Conservation (phyloP, 495 filamentous ascomycete genomes). For the Aspergillus avenaceus region DNA sequence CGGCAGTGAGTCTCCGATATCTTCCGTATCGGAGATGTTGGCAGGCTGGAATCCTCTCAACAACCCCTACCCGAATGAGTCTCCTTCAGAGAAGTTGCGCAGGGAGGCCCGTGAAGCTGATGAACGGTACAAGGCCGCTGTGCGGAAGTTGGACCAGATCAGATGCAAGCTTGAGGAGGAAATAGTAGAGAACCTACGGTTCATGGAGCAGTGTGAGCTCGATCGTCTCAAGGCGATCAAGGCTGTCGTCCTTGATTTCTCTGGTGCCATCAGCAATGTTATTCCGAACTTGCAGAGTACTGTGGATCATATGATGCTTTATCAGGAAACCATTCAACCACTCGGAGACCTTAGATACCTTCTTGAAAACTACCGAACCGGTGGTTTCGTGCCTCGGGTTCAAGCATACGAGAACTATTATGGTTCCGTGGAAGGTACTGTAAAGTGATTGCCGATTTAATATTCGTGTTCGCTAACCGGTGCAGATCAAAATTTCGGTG, state of each 20-base stretch:
- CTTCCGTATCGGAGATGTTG: slow-evolving; percentile 81
- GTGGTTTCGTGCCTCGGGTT: slow-evolving; percentile 86
- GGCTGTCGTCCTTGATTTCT: slow-evolving; percentile 95
- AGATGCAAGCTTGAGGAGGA: slow-evolving; percentile 92
- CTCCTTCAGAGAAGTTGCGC: slow-evolving; percentile 77
- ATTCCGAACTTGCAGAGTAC: slow-evolving; percentile 93
- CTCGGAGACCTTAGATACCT: slow-evolving; percentile 88
- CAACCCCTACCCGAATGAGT: slow-evolving; percentile 87
- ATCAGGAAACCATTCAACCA: slow-evolving; percentile 96
- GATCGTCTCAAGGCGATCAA: slow-evolving; percentile 97
- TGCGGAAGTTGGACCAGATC: slow-evolving; percentile 81
- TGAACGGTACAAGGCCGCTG: slow-evolving; percentile 82
- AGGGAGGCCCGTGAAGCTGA: slow-evolving; percentile 89
- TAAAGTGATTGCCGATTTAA: neutral
- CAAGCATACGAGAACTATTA: slow-evolving; percentile 98
- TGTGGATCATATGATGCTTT: slow-evolving; percentile 97
- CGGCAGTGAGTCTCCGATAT: slow-evolving; percentile 66
- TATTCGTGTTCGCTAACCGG: slow-evolving; percentile 13
- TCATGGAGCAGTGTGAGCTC: slow-evolving; percentile 96
- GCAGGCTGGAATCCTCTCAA: slow-evolving; percentile 88
- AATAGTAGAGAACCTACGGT: slow-evolving; percentile 85
- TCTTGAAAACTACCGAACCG: slow-evolving; percentile 96
- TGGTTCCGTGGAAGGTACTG: slow-evolving; percentile 89
- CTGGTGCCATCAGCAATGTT: slow-evolving; percentile 95
- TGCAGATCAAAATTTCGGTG: slow-evolving; percentile 89